These are phyloP conservation scores for Pyrenopolyporus hunteri DNA, from an alignment of 495 filamentous ascomycete genomes.

Conservation along the genomic window DNA sequence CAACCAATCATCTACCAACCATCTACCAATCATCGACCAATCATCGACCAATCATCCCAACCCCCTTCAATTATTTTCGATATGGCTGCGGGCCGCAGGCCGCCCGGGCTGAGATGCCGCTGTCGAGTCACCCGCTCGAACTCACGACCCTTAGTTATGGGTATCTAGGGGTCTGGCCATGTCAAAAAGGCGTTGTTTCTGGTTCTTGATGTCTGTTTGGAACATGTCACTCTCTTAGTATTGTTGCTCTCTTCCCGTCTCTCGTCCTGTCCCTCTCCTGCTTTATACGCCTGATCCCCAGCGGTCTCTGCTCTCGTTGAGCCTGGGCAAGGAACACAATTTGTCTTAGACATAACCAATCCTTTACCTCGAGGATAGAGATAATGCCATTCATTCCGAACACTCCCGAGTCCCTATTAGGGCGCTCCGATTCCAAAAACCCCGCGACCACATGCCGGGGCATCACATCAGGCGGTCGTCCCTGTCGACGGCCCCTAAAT, in stretches of 20 bases:
- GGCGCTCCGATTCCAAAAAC: conserved; percentile 81
- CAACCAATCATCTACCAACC: too few relatives aligned
- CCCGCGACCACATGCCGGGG: conserved; percentile 87
- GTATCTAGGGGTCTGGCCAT: not conserved
- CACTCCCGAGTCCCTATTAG: conserved; percentile 82
- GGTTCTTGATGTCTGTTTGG: too few relatives aligned
- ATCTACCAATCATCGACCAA: not conserved
- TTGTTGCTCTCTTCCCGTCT: too few relatives aligned
- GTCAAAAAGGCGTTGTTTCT: conserved; percentile 7
- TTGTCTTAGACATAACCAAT: conserved; percentile 7
- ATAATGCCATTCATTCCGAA: conserved; percentile 78
- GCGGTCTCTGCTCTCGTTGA: not conserved
- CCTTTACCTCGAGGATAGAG: not conserved
- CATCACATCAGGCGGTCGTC: conserved; percentile 75
- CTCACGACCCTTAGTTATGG: not conserved
- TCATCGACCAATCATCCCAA: conserved; percentile 20
- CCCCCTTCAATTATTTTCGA: conserved; percentile 6
- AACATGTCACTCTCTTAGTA: too few relatives aligned
- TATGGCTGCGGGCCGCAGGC: not conserved
- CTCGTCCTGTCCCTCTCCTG: too few relatives aligned
- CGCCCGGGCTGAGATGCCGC: too few relatives aligned
- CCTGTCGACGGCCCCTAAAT: conserved; percentile 74
- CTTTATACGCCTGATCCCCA: too few relatives aligned
- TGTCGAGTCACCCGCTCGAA: conserved; percentile 1
- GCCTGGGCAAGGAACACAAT: not conserved